A percentile compares a stretch with the other conserved stretches of the same genome.
These are phyloP conservation scores for Alternaria solani DNA, from an alignment of 2,329 filamentous ascomycete genomes.

Conservation along the genomic window DNA sequence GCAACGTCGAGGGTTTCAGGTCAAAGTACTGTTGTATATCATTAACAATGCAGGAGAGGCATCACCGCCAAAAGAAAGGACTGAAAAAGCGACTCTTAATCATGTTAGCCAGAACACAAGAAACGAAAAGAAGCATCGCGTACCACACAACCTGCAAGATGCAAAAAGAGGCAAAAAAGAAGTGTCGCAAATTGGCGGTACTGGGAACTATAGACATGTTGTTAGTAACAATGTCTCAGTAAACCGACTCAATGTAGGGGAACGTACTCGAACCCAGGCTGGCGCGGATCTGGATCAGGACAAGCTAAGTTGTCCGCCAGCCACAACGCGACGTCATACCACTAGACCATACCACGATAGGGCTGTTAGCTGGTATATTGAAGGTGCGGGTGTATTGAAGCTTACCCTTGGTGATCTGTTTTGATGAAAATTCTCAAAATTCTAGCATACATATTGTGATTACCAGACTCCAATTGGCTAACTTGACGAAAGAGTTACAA, in stretches of 20 bases:
- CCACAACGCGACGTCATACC: conserved; percentile 45
- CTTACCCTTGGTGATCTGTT: too few relatives aligned
- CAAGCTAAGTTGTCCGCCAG: conserved; percentile 27
- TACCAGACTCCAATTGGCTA: conserved; percentile 11
- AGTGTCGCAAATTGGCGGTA: conserved; percentile 32
- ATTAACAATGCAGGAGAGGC: neutral
- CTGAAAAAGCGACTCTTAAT: neutral
- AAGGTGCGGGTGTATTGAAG: too few relatives aligned
- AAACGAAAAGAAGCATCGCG: neutral
- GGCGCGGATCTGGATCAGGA: conserved; percentile 36
- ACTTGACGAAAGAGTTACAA: neutral
- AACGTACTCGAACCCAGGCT: conserved; percentile 41
- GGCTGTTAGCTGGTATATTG: neutral
- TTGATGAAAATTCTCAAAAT: too few relatives aligned
- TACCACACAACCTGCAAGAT: neutral
- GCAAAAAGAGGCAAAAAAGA: neutral
- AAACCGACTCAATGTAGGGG: neutral
- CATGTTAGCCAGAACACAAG: neutral
- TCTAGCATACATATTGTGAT: too few relatives aligned
- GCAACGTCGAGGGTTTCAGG: neutral
- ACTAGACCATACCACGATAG: conserved; percentile 25
- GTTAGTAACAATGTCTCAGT: conserved; percentile 25
- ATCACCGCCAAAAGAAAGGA: neutral
- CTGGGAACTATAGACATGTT: conserved; percentile 35
- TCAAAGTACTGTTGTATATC: neutral